phyloP scores from a whole-genome alignment of 768 basidiomycete genomes.

The Panus rudis region DNA sequence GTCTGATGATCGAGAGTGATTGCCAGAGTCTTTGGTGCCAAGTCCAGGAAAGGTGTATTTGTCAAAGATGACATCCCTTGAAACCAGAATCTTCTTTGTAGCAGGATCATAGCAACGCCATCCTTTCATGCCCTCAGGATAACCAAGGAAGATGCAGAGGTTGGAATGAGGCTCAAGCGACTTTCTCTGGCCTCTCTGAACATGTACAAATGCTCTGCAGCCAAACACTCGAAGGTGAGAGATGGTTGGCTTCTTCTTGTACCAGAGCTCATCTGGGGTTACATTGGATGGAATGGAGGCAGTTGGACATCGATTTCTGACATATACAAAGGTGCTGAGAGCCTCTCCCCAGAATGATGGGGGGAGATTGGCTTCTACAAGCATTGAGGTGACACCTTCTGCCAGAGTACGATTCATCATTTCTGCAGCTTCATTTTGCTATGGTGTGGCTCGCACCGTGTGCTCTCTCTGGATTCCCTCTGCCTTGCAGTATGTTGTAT shows the following conservation, averaged over 20 bases:
- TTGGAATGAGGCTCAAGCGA: background rate
- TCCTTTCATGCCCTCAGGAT: background rate
- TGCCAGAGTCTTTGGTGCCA: too few relatives aligned
- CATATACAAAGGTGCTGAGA: slow-evolving; percentile 15
- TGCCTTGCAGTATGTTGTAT: slow-evolving; percentile 11
- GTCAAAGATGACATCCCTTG: background rate
- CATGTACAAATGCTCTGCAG: background rate
- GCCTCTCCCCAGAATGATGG: slow-evolving; percentile 9
- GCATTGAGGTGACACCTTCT: slow-evolving; percentile 16
- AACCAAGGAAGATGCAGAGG: background rate
- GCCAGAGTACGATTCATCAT: slow-evolving; percentile 28
- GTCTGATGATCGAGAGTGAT: too few relatives aligned
- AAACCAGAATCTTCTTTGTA: background rate
- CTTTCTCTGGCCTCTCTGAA: too few relatives aligned
- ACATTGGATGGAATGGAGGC: slow-evolving; percentile 9
- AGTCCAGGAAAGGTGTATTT: too few relatives aligned
- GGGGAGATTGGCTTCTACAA: slow-evolving; percentile 2
- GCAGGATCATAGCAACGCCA: background rate
- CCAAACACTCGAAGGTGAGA: background rate
- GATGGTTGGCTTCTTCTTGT: background rate
- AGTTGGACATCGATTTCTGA: slow-evolving; percentile 17
- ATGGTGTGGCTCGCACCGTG: slow-evolving; percentile 16
- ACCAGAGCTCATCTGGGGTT: slow-evolving; percentile 20
- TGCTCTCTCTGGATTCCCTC: slow-evolving; percentile 16
- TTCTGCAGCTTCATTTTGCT: slow-evolving; percentile 40